A percentile compares a stretch with the other conserved stretches of the same genome.
Evolutionary conservation across 2,329 filamentous ascomycete species (phyloP).

Genomic region (Colletotrichum theobromicola): DNA sequence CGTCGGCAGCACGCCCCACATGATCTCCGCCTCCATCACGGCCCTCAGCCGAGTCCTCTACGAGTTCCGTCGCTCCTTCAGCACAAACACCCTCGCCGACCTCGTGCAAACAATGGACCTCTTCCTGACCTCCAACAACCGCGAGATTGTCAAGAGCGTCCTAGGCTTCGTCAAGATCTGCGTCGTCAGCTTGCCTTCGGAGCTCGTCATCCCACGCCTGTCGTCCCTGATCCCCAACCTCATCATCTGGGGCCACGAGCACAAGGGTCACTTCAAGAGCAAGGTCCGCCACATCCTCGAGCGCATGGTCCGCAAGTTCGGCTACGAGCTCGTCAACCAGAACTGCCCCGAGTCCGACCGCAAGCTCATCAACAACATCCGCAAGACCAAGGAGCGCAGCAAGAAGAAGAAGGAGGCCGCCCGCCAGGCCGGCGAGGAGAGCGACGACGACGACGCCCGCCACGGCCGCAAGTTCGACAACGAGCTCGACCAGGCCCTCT

Average conservation of each 20-base stretch:
- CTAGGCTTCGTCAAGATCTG: constrained; percentile 97
- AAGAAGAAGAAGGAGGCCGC: constrained; percentile 85
- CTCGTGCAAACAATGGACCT: constrained; percentile 94
- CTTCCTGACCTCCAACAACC: constrained; percentile 94
- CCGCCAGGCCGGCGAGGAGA: constrained; percentile 62
- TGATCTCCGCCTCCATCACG: constrained; percentile 97
- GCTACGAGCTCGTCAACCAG: constrained; percentile 79
- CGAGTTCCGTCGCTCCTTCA: constrained; percentile 79
- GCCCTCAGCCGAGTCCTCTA: constrained; percentile 92
- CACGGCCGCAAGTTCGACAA: constrained; percentile 76
- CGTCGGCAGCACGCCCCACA: constrained; percentile 90
- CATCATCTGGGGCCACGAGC: constrained; percentile 96
- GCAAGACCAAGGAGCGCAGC: constrained; percentile 89
- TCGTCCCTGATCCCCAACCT: constrained; percentile 83
- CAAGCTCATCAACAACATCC: constrained; percentile 92
- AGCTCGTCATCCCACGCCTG: constrained; percentile 80
- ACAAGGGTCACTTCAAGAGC: constrained; percentile 94
- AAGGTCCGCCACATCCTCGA: constrained; percentile 99
- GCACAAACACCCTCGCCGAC: constrained; percentile 74
- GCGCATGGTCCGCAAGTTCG: constrained; percentile 90
- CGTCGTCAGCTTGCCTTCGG: constrained; percentile 81
- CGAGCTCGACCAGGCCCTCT: constrained; percentile 95
- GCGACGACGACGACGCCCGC: constrained; percentile 58
- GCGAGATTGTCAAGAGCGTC: constrained; percentile 94
- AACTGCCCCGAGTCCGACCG: constrained; percentile 84